Base-by-base conservation (phyloP, 441 rosid species). In the Theobroma grandiflorum region DNA sequence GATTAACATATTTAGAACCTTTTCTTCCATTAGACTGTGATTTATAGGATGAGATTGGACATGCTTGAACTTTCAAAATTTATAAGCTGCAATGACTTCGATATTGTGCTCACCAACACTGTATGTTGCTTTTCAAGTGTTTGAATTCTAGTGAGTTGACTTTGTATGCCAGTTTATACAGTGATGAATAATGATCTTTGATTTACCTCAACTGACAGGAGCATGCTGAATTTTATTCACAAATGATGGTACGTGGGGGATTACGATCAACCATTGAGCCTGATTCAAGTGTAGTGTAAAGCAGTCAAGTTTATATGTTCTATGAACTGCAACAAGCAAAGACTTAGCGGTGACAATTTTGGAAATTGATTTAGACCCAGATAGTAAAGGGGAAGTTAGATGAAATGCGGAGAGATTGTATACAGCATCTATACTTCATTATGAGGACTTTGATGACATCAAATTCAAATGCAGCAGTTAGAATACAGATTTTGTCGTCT, bases 191-290 rank as follows among this genome's bases (percentile, higher is more conserved):
- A n/a, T 33, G 12, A 33, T 49, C 9, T 33, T 26, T 8, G 33
- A 16, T 71, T 35, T 33, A n/a, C 22, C 45, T 52, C 45, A 18
- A 33, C 50, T 68, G 20, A 22, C 76, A 81, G 83, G 84, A 84
- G 78, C 83, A 81, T 52, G 87, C 84, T 3, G 87, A 84, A 63
- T 84, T 84, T 68, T 81, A 84, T 45, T 61, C 87, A 2, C 81
- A 84, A 65, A 84, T 81, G 87, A 81, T 84, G 82, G 18, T 79
- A 16, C 84, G 83, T 3, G 76, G 79, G 43, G 87, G 87, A 72
- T 72, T 81, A 50, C 72, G 80, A 45, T 84, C 87, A 12, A 72
- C 72, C 4, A 81, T 84, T 0, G 82, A 81, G 69, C 87, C 84
- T 3, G 84, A 81, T 59, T 84, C 84, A n/a, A 76, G 15, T 52